Evolutionary conservation across 179 eudicot genomes (phyloP), one percentile per base, ranked within the genome.

Genomic region (Gypsophila paniculata): DNA sequence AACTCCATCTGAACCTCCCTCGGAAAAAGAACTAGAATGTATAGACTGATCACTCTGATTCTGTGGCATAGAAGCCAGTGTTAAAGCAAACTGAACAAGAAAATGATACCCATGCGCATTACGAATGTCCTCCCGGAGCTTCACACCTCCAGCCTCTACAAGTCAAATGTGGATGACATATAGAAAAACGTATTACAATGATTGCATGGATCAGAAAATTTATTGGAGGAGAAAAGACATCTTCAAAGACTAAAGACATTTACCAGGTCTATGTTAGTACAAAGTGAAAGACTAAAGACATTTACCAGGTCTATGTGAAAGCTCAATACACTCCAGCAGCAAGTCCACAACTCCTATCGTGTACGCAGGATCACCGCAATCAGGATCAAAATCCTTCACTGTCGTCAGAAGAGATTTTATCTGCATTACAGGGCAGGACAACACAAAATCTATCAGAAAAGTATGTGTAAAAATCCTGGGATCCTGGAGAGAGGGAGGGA

Each of bases 31-130:
- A 69, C 79, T 82, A 49, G 84, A 74, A 77, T 73, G 18, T n/a
- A 42, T 23, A 62, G 73, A 76, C 68, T 79, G 83, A 72, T 78
- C 72, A 71, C 74, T 69, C 74, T 79, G 82, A 75, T 78, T 75
- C 76, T 83, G 83, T 26, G 85, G 72, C 81, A 79, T 61, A 19
- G 85, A 74, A 62, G 96, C 86, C 77, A 96, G 87, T 75, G 86
- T 79, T 75, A 96, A 77, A 21, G 99, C 98, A 85, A 93, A 96
- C 82, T 90, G 99, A 61, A 96, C 93, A 71, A 96, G 88, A 79
- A 87, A 96, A 48, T 96, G 99, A 77, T 93, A 89, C 42, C 99
- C 99, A 76, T 96, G 99, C 34, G 99, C 99, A 85, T 96, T 96
- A 73, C 86, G 99, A 77, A 93, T 89, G 79, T 96, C 99, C 86